phyloP scores from a whole-genome alignment of 2,329 filamentous ascomycete species.

The Plectosphaerella cucumerina region DNA sequence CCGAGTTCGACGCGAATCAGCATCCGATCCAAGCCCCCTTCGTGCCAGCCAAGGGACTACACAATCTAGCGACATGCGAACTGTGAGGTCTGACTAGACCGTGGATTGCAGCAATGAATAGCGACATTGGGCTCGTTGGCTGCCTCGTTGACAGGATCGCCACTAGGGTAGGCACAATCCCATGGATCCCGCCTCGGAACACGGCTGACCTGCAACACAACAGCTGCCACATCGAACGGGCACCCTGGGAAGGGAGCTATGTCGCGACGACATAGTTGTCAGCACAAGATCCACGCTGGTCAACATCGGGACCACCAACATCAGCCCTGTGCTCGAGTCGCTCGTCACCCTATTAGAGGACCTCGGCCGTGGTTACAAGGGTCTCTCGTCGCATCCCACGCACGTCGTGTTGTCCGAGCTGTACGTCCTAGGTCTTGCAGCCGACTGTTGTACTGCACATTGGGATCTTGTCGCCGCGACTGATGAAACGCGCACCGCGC shows the following conservation, averaged over 20 bases:
- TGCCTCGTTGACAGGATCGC: constrained; percentile 60
- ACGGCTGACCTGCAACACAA: background rate
- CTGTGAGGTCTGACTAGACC: too few relatives aligned
- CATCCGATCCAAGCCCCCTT: too few relatives aligned
- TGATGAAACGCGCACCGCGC: constrained; percentile 9
- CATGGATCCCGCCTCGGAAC: constrained; percentile 5
- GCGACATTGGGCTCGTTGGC: constrained; percentile 55
- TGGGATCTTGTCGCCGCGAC: constrained; percentile 43
- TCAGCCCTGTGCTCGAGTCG: constrained; percentile 51
- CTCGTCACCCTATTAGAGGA: constrained; percentile 56
- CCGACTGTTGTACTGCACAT: constrained; percentile 61
- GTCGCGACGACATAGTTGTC: constrained; percentile 56
- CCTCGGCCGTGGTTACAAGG: constrained; percentile 49
- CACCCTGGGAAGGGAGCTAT: constrained; percentile 49
- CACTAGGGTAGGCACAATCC: constrained; percentile 45
- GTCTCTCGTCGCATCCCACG: constrained; percentile 47
- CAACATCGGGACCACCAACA: constrained; percentile 51
- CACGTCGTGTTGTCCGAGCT: constrained; percentile 62
- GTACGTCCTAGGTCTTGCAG: constrained; percentile 58
- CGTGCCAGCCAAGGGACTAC: too few relatives aligned
- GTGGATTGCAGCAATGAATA: constrained; percentile 40
- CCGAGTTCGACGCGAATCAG: too few relatives aligned
- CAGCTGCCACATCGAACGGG: constrained; percentile 63
- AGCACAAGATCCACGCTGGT: constrained; percentile 59
- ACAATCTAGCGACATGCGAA: too few relatives aligned